These are phyloP conservation scores for Wallemia mellicola DNA, from an alignment of 1,284 basidiomycete genomes.

Conservation along the genomic window DNA sequence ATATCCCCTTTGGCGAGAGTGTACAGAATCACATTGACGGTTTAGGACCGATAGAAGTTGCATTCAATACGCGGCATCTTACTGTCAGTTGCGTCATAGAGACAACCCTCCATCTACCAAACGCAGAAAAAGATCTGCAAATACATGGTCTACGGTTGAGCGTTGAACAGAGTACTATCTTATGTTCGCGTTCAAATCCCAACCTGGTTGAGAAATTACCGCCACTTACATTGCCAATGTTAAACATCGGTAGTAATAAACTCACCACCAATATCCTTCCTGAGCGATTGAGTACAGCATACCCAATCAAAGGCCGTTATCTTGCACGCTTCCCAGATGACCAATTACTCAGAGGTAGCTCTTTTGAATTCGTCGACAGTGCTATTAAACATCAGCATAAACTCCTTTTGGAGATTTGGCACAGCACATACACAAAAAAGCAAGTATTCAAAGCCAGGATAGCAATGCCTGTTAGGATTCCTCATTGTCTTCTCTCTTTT, in stretches of 20 bases:
- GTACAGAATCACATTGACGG: neutral
- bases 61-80: neutral
- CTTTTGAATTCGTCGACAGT: neutral
- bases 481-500: neutral
- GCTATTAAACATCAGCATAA: neutral
- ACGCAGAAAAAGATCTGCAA: neutral
- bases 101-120: neutral
- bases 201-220: neutral
- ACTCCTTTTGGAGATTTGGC: neutral
- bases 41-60: neutral
- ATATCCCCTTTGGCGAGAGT: neutral
- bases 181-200: neutral
- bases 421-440: neutral
- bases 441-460: neutral
- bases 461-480: neutral
- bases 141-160: neutral
- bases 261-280: neutral
- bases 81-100: neutral
- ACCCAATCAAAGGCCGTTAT: neutral
- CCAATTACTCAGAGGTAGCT: neutral
- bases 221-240: neutral
- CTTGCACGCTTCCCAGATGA: neutral
- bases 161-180: neutral
- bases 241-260: neutral
- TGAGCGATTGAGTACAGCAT: neutral